Conservation (phyloP, 257 asterid genomes). For the Dorcoceras hygrometricum region DNA sequence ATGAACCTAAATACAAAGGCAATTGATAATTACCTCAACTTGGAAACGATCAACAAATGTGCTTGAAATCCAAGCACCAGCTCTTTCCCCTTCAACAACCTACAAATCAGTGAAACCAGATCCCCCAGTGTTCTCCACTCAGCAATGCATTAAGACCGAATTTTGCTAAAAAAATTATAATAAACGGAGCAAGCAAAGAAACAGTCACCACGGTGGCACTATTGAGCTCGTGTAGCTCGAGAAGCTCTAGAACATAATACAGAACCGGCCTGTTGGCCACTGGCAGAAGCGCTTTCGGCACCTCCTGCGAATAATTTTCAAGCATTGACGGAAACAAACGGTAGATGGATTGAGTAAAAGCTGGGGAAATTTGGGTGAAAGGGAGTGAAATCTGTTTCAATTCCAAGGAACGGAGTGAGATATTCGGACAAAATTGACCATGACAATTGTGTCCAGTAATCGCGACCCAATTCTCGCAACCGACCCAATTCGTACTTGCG, state of each 20-base stretch:
- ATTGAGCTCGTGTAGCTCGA: constrained; percentile 68
- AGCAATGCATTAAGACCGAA: constrained; percentile 20
- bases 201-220: constrained; percentile 72
- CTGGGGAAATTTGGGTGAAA: no score
- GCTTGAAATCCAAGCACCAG: constrained; percentile 89
- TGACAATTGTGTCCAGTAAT: no score
- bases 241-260: constrained; percentile 78
- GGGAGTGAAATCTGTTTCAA: no score
- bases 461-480: no score
- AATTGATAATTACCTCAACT: constrained; percentile 62
- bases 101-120: constrained; percentile 19
- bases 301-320: constrained; percentile 49
- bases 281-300: constrained; percentile 85
- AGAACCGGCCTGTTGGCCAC: constrained; percentile 86
- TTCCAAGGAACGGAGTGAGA: no score
- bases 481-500: no score
- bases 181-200: background rate
- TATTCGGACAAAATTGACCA: no score
- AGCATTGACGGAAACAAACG: background rate
- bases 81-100: constrained; percentile 92
- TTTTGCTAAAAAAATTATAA: background rate
- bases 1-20: background rate
- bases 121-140: constrained; percentile 19
- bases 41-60: constrained; percentile 75
- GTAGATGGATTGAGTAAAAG: background rate